Evolutionary conservation across 306 rosid species (phyloP).

Genomic region (Cicer bijugum): DNA sequence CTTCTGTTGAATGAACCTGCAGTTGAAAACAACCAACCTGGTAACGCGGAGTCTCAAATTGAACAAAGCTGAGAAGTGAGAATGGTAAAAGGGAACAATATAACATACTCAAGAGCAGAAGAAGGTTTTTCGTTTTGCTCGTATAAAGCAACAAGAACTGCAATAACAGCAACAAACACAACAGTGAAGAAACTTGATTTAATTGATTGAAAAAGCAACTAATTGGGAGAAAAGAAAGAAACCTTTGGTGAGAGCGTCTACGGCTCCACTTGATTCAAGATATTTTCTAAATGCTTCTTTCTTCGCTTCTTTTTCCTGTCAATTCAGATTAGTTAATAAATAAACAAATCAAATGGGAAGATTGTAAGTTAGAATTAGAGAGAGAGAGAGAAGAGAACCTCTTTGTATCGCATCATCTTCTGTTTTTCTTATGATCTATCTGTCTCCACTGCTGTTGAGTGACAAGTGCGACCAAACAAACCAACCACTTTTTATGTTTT

Average conservation of each 20-base stretch:
- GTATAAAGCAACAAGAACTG: slow-evolving; percentile 88
- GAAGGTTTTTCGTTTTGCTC: slow-evolving; percentile 98
- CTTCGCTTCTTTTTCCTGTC: slow-evolving; percentile 88
- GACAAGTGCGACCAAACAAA: too few species aligned
- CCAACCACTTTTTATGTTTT: too few species aligned
- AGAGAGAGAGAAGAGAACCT: slow-evolving; percentile 47
- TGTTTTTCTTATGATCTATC: slow-evolving; percentile 24
- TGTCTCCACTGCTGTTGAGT: too few species aligned
- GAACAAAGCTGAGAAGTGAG: neutral
- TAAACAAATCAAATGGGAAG: neutral
- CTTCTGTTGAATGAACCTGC: slow-evolving; percentile 85
- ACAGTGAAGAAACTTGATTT: neutral
- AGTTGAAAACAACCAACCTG: too few species aligned
- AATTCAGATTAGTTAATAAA: neutral
- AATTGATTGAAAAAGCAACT: neutral
- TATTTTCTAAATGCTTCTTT: slow-evolving; percentile 92
- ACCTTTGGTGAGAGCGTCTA: slow-evolving; percentile 98
- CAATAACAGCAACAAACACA: slow-evolving; percentile 22
- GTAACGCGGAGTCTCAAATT: too few species aligned
- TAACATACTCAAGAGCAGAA: slow-evolving; percentile 84
- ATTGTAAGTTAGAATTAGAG: neutral
- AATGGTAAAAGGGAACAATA: neutral
- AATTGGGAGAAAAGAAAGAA: neutral
- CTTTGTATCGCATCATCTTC: slow-evolving; percentile 75
- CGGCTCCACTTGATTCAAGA: slow-evolving; percentile 87